phyloP scores from a whole-genome alignment of 805 yeast species.

The Wickerhamiella slavikovae region DNA sequence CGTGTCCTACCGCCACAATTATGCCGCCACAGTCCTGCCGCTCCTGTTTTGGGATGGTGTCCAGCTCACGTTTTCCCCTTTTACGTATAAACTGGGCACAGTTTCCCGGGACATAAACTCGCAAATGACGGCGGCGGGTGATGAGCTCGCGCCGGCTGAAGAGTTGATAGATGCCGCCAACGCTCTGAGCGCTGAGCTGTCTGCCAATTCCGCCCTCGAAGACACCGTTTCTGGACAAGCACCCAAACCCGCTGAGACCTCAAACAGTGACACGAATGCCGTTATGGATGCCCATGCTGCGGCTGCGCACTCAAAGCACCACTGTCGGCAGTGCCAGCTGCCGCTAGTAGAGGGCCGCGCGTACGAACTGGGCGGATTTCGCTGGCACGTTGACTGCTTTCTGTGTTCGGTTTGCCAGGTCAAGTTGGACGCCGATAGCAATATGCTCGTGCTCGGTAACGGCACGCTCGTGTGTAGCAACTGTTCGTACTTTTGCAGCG shows the following conservation, averaged over 20 bases:
- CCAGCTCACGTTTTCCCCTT: no score
- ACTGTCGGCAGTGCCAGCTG: conserved; percentile 12
- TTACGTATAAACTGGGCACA: no score
- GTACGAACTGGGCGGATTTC: conserved; percentile 78
- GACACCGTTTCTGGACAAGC: not conserved
- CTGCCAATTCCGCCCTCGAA: not conserved
- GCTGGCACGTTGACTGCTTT: conserved; percentile 93
- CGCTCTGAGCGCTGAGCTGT: not conserved
- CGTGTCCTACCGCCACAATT: no score
- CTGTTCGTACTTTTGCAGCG: conserved; percentile 79
- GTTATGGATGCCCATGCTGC: conserved; percentile 5
- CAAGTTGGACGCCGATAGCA: conserved; percentile 67
- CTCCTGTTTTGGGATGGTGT: no score
- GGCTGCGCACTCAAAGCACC: conserved; percentile 7
- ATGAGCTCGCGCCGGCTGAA: not conserved
- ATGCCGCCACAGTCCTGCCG: no score
- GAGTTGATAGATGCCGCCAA: not conserved
- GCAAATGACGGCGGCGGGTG: no score
- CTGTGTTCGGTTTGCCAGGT: conserved; percentile 68
- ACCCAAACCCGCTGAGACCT: not conserved
- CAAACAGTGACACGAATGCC: not conserved
- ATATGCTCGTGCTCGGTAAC: conserved; percentile 78
- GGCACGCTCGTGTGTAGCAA: conserved; percentile 79
- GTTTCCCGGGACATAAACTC: no score
- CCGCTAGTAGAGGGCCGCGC: conserved; percentile 70